Conservation (phyloP, 2,329 filamentous ascomycete genomes). For the Parasarocladium wereldwijsianum region DNA sequence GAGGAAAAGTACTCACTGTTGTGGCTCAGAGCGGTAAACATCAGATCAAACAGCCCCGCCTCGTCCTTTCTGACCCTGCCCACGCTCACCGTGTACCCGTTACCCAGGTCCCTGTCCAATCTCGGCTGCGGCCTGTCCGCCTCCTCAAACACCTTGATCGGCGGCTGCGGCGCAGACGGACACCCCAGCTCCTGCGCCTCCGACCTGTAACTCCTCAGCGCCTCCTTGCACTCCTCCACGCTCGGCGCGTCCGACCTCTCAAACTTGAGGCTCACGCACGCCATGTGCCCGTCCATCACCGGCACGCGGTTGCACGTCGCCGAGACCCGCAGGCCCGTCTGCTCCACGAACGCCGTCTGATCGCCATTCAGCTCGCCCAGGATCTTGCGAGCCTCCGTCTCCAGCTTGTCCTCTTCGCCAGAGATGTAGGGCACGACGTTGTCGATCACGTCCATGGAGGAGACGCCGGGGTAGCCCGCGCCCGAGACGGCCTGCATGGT, state of each 20-base stretch:
- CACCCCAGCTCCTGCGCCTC: constrained; percentile 76
- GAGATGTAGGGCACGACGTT: constrained; percentile 90
- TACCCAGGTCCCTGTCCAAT: constrained; percentile 71
- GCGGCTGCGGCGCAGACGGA: constrained; percentile 66
- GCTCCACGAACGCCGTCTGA: constrained; percentile 61
- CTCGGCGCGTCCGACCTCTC: constrained; percentile 58
- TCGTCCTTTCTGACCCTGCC: constrained; percentile 77
- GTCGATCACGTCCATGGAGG: constrained; percentile 90
- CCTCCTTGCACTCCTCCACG: constrained; percentile 62
- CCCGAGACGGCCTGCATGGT: constrained; percentile 93
- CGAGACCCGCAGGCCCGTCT: constrained; percentile 59
- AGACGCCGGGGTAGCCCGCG: constrained; percentile 79
- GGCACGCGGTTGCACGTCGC: constrained; percentile 87
- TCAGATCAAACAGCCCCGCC: constrained; percentile 81
- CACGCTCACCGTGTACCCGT: constrained; percentile 83
- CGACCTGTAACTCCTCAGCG: constrained; percentile 64
- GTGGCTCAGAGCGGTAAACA: constrained; percentile 87
- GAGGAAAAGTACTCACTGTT: constrained; percentile 39
- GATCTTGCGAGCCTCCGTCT: constrained; percentile 91
- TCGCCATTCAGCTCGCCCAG: constrained; percentile 60
- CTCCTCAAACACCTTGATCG: constrained; percentile 84
- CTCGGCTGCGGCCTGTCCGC: constrained; percentile 81
- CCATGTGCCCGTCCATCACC: constrained; percentile 90
- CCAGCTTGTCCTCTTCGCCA: constrained; percentile 92
- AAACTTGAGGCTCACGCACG: constrained; percentile 83